These are phyloP conservation scores for Nicotiana paniculata DNA, from an alignment of 257 asterid species.

Conservation along the genomic window DNA sequence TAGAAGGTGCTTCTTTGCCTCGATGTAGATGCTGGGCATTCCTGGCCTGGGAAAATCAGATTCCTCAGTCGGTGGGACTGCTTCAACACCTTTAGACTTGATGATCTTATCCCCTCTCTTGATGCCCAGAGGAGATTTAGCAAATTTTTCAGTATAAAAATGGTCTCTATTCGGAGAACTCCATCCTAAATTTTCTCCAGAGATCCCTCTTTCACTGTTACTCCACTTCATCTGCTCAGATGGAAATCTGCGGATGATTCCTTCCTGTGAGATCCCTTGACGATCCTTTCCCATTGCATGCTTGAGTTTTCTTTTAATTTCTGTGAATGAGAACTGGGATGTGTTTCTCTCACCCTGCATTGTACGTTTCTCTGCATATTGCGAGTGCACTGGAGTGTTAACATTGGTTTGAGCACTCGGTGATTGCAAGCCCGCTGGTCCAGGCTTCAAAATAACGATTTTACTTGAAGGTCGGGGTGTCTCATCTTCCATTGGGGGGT, in stretches of 20 bases:
- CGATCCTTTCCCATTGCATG: conserved; percentile 83
- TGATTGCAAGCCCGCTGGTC: conserved; percentile 38
- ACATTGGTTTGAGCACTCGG: conserved; percentile 22
- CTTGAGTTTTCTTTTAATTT: conserved; percentile 75
- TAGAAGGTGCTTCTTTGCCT: conserved; percentile 86
- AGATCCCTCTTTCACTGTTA: conserved; percentile 35
- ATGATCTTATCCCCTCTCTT: conserved; percentile 40
- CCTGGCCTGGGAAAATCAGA: conserved; percentile 29
- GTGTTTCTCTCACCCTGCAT: conserved; percentile 35
- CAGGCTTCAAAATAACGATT: conserved; percentile 78
- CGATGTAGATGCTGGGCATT: conserved; percentile 57
- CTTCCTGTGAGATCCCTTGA: conserved; percentile 32
- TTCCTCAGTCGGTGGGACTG: conserved; percentile 17
- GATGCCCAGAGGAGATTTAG: conserved; percentile 37
- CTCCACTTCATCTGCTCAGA: conserved; percentile 34
- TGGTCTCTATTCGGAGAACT: conserved; percentile 92
- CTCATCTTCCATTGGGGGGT: conserved; percentile 38
- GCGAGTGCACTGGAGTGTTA: conserved; percentile 29
- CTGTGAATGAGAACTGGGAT: conserved; percentile 72
- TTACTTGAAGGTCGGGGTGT: conserved; percentile 41
- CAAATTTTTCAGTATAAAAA: conserved; percentile 65
- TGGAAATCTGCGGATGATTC: conserved; percentile 10
- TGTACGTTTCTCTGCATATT: conserved; percentile 15
- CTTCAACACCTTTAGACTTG: conserved; percentile 32
- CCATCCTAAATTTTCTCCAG: conserved; percentile 65